Percentiles rank a stretch among this genome's conserved stretches.
phyloP scores from a whole-genome alignment of 2,329 filamentous ascomycete species.

The Neofusicoccum umdonicola region DNA sequence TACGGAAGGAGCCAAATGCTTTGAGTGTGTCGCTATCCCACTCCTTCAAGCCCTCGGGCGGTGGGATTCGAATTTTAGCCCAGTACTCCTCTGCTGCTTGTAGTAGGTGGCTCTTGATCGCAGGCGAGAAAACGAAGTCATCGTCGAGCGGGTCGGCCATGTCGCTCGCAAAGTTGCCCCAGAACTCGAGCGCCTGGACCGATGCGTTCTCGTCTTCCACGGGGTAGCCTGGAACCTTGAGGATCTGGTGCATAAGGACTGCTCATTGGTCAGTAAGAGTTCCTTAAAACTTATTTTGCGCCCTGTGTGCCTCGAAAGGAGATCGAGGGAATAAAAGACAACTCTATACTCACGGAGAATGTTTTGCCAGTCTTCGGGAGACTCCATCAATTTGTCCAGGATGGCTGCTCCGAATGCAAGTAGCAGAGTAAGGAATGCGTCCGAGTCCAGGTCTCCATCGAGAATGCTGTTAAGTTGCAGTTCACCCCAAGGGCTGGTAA shows the following conservation, averaged over 20 bases:
- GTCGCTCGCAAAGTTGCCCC: conserved; percentile 72
- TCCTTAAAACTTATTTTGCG: no score
- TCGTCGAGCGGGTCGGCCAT: conserved; percentile 54
- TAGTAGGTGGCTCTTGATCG: conserved; percentile 61
- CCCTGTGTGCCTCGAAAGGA: no score
- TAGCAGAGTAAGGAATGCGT: conserved; percentile 65
- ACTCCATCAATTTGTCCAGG: conserved; percentile 42
- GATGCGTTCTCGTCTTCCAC: conserved; percentile 74
- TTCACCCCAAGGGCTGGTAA: conserved; percentile 60
- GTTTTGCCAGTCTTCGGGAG: conserved; percentile 31
- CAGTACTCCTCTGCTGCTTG: conserved; percentile 65
- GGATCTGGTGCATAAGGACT: conserved; percentile 60
- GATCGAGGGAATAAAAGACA: background rate
- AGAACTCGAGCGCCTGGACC: conserved; percentile 69
- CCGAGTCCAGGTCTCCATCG: conserved; percentile 62
- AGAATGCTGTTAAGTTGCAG: conserved; percentile 56
- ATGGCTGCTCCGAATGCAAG: conserved; percentile 68
- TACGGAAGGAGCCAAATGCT: conserved; percentile 69
- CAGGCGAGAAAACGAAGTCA: conserved; percentile 36
- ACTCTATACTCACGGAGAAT: conserved; percentile 32
- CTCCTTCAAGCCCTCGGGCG: conserved; percentile 53
- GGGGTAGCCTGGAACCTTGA: conserved; percentile 64
- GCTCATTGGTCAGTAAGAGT: background rate
- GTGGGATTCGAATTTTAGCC: conserved; percentile 68
- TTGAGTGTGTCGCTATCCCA: conserved; percentile 71